phyloP scores from a whole-genome alignment of 1,284 basidiomycete genomes.

The Rhizoctonia solani region DNA sequence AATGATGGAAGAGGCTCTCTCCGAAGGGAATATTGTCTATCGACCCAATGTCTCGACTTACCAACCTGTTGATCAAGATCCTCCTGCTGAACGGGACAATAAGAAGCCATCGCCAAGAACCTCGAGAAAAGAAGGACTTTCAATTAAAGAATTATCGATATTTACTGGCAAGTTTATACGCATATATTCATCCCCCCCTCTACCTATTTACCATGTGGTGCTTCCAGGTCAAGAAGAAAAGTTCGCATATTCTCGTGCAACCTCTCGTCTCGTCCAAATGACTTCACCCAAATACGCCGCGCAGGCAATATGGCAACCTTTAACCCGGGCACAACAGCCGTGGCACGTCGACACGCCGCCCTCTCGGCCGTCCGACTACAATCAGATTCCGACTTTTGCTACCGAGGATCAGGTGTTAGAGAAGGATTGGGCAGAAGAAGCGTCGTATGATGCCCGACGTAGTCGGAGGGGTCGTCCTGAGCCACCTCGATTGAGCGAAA shows the following conservation, averaged over 20 bases:
- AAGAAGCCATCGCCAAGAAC: slow-evolving; percentile 44
- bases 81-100: slow-evolving; percentile 46
- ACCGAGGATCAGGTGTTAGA: background rate
- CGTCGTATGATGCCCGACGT: slow-evolving; percentile 3
- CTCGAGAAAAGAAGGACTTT: slow-evolving; percentile 30
- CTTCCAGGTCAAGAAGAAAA: slow-evolving; percentile 63
- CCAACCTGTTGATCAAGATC: slow-evolving; percentile 42
- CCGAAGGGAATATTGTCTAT: slow-evolving; percentile 60
- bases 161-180: slow-evolving; percentile 56
- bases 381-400: background rate
- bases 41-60: slow-evolving; percentile 67
- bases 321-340: slow-evolving; percentile 3
- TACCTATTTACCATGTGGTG: background rate
- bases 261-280: slow-evolving; percentile 70
- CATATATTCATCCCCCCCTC: no score
- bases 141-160: slow-evolving; percentile 52
- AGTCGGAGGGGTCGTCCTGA: slow-evolving; percentile 4
- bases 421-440: slow-evolving; percentile 10
- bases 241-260: slow-evolving; percentile 69
- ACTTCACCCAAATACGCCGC: slow-evolving; percentile 42
- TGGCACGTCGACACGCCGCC: background rate
- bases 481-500: slow-evolving; percentile 15
- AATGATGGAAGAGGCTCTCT: slow-evolving; percentile 64
- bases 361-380: background rate
- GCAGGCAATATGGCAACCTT: slow-evolving; percentile 5